These are phyloP conservation scores for Shiraia bambusicola DNA, from an alignment of 2,329 filamentous ascomycete genomes.

Conservation along the genomic window DNA sequence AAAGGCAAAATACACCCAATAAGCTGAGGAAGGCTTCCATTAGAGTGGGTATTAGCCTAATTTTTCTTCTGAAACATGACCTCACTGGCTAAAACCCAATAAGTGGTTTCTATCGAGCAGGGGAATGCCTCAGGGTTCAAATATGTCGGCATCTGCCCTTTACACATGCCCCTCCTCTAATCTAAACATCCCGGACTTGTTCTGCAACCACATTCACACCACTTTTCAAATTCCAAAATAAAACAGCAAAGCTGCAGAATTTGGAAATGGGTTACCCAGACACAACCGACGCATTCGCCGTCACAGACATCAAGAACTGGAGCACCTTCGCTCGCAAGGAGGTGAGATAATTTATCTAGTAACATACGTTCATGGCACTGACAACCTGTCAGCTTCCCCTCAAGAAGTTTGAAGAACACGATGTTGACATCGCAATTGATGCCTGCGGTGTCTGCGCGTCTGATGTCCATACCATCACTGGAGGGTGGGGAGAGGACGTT, in stretches of 20 bases:
- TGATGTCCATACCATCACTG: conserved; percentile 53
- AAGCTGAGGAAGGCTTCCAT: conserved; percentile 12
- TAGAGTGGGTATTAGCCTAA: conserved; percentile 14
- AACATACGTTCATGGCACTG: conserved; percentile 6
- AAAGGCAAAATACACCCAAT: conserved; percentile 20
- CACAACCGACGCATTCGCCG: conserved; percentile 52
- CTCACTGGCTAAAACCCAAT: conserved; percentile 36
- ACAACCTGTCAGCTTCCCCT: conserved; percentile 63
- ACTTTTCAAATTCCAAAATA: conserved; percentile 3
- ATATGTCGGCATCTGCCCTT: conserved; percentile 29
- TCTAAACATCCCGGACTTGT: conserved; percentile 8
- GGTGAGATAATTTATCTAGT: conserved; percentile 38
- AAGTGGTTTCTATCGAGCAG: conserved; percentile 28
- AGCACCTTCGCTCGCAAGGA: conserved; percentile 59
- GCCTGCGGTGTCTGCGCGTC: conserved; percentile 54
- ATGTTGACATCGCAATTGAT: conserved; percentile 85
- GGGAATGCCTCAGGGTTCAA: conserved; percentile 22
- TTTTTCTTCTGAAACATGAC: conserved; percentile 30
- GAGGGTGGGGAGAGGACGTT: conserved; percentile 64
- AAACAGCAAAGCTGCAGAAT: conserved; percentile 6
- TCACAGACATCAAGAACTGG: conserved; percentile 62
- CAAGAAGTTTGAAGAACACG: conserved; percentile 83
- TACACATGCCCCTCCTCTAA: conserved; percentile 16
- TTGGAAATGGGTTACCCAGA: conserved; percentile 54
- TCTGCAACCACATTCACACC: conserved; percentile 4